Evolutionary conservation across 2,329 filamentous ascomycete genomes (phyloP), one percentile per base, ranked within the genome.

Genomic region (Diplodia mutila): DNA sequence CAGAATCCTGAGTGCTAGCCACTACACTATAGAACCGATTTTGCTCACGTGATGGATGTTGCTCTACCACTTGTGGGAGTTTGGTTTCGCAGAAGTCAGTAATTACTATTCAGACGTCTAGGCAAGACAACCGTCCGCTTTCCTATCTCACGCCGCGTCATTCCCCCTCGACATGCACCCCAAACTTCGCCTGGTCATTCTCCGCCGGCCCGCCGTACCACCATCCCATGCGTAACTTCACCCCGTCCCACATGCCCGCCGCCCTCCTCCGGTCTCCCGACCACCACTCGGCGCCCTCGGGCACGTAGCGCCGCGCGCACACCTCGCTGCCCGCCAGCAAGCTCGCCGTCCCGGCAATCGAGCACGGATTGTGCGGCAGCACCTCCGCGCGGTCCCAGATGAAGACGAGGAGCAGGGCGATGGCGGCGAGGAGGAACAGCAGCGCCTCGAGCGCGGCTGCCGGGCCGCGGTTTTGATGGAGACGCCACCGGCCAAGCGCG

Each of bases 1-100:
- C 65, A 64, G 65, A 67, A 67, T 67, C 55, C 32, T 49, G 55
- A 63, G 55, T 67, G 65, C 65, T 67, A 67, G 37, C 65, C 65
- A 67, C 46, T 67, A 67, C 55, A 67, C 65, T 55, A 67, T 67
- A 67, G 42, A 63, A 67, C 65, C 65, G 32, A 23, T 6, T 29
- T n/a, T n/a, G n/a, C n/a, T n/a, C n/a, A n/a, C n/a, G n/a, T n/a
- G n/a, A n/a, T n/a, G n/a, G n/a, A n/a, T n/a, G n/a, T n/a, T n/a
- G n/a, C n/a, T n/a, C n/a, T n/a, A n/a, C n/a, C n/a, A n/a, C n/a
- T 1, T 52, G 5, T 34, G 29, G 29, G 21, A 4, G 18, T 11
- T 11, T 21, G 1, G 3, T 23, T 2, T 51, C 9, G 6, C 23
- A 51, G n/a, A 21, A 51, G n/a, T n/a, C n/a, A n/a, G n/a, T n/a